Conservation (phyloP, 768 basidiomycete genomes). For the Lactarius evosmus region DNA sequence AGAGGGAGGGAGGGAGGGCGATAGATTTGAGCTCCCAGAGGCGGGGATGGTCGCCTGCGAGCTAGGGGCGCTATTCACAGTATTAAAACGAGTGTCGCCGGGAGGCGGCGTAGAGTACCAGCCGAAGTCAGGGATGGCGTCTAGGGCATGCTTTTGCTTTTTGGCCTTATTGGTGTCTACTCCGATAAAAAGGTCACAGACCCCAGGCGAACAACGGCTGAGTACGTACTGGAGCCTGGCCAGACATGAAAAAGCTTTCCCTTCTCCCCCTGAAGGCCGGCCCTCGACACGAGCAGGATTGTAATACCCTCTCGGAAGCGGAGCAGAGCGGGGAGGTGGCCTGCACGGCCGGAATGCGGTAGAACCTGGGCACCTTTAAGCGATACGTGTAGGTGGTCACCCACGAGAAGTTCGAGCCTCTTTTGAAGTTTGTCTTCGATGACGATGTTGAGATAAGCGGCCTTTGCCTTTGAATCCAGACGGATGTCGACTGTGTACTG, state of each 20-base stretch:
- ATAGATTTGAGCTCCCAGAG: not conserved
- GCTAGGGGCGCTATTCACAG: not conserved
- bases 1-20: not conserved
- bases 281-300: constrained; percentile 11
- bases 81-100: not conserved
- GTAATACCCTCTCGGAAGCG: constrained; percentile 21
- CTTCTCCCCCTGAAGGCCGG: constrained; percentile 10
- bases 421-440: constrained; percentile 16
- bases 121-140: not conserved
- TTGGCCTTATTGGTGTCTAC: constrained; percentile 8
- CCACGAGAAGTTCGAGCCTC: constrained; percentile 11
- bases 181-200: not conserved
- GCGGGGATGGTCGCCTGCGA: not conserved
- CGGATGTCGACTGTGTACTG: constrained; percentile 18
- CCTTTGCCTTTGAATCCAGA: constrained; percentile 1
- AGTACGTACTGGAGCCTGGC: constrained; percentile 5
- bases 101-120: constrained; percentile 20
- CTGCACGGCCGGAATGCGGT: not conserved
- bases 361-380: constrained; percentile 13
- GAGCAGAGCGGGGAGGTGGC: constrained; percentile 1
- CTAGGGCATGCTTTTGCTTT: constrained; percentile 1
- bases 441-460: constrained; percentile 2
- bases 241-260: constrained; percentile 7
- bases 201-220: not conserved
- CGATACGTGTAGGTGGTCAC: constrained; percentile 4